Conservation (phyloP, 73 alveolate genomes). For the Durusdinium trenchii region DNA sequence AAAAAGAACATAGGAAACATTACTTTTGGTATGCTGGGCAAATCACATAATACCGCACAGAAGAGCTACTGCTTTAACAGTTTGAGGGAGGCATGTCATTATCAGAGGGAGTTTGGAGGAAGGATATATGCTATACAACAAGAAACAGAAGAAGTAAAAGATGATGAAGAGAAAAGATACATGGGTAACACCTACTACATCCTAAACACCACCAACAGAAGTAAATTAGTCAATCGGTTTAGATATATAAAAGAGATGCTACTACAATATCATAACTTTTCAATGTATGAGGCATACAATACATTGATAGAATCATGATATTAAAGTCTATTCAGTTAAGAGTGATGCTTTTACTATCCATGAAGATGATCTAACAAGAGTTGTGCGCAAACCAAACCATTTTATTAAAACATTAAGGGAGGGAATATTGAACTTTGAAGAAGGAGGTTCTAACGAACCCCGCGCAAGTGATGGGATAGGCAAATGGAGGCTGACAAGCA, state of each 20-base stretch:
- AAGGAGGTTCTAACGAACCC: no score
- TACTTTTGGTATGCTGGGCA: background rate
- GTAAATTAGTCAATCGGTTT: background rate
- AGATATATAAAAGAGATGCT: conserved; percentile 7
- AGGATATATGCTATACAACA: background rate
- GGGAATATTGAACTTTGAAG: background rate
- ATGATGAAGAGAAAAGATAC: background rate
- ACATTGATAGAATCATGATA: background rate
- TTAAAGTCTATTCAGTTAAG: background rate
- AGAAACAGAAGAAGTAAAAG: background rate
- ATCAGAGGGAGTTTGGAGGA: background rate
- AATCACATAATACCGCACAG: conserved; percentile 12
- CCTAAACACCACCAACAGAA: background rate
- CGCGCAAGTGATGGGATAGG: background rate
- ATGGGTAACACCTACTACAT: background rate
- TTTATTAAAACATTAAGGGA: background rate
- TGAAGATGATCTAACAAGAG: background rate
- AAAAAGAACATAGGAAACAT: background rate
- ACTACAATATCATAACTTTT: background rate
- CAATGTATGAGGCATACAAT: conserved; percentile 22
- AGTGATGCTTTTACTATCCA: conserved; percentile 13
- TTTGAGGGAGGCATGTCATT: conserved; percentile 28
- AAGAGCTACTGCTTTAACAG: background rate
- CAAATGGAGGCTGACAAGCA: background rate
- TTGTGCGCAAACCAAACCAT: background rate